Percentiles rank a stretch among this genome's conserved stretches.
Evolutionary conservation across 1,284 basidiomycete genomes (phyloP).

Genomic region (Vanrija sp.): DNA sequence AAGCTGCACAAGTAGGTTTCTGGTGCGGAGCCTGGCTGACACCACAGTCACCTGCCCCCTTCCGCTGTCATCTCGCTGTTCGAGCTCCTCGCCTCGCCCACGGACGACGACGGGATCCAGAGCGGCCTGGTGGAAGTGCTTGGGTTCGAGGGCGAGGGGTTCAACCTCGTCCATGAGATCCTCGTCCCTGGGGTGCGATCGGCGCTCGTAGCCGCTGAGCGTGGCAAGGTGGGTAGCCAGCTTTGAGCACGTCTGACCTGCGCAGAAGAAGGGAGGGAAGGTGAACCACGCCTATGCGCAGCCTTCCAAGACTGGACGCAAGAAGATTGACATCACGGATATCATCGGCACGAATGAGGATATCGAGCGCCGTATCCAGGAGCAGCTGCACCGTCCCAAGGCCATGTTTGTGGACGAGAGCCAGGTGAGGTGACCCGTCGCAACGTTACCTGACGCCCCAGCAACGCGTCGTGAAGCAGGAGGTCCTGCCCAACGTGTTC

Average conservation of each 20-base stretch:
- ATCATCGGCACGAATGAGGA: slow-evolving; percentile 37
- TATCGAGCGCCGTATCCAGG: slow-evolving; percentile 34
- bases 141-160: slow-evolving; percentile 68
- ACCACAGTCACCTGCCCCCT: slow-evolving; percentile 12
- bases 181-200: slow-evolving; percentile 30
- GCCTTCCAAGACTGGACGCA: background rate
- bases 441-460: slow-evolving; percentile 3
- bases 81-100: slow-evolving; percentile 28
- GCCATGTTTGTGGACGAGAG: slow-evolving; percentile 37
- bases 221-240: slow-evolving; percentile 9
- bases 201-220: slow-evolving; percentile 13
- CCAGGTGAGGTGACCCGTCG: slow-evolving; percentile 15
- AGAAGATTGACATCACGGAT: slow-evolving; percentile 36
- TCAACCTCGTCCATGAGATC: slow-evolving; percentile 44
- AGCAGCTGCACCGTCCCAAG: slow-evolving; percentile 35
- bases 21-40: background rate
- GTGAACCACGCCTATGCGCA: background rate
- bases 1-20: slow-evolving; percentile 7
- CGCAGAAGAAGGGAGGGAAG: background rate
- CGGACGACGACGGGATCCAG: slow-evolving; percentile 67
- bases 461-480: slow-evolving; percentile 57
- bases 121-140: slow-evolving; percentile 73
- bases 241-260: too few relatives aligned
- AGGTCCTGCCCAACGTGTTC: slow-evolving; percentile 81
- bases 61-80: slow-evolving; percentile 32